phyloP scores from a whole-genome alignment of 306 rosid genomes.

The Abrus pulchellus region DNA sequence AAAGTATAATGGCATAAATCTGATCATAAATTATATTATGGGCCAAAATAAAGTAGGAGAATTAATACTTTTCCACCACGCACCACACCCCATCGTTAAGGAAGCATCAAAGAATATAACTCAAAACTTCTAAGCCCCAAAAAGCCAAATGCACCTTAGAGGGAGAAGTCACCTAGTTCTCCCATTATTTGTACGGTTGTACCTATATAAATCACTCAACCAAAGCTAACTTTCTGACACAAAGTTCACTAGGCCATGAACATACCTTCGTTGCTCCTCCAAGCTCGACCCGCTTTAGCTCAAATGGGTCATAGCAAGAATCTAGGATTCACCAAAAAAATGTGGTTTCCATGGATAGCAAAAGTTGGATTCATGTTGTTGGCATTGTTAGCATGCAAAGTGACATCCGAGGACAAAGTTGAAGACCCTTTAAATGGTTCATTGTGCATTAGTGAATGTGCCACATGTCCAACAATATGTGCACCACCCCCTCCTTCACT shows the following conservation, averaged over 20 bases:
- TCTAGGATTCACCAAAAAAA: slow-evolving; percentile 30
- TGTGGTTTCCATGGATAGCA: slow-evolving; percentile 49
- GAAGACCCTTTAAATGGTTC: slow-evolving; percentile 50
- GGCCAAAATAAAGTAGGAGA: slow-evolving; percentile 37
- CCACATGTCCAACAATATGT: slow-evolving; percentile 81
- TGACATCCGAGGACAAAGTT: slow-evolving; percentile 49
- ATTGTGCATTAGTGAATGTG: slow-evolving; percentile 77
- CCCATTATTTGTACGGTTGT: slow-evolving; percentile 31
- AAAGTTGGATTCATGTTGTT: slow-evolving; percentile 53
- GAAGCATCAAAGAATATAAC: slow-evolving; percentile 59
- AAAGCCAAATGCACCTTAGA: slow-evolving; percentile 47
- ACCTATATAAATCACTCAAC: slow-evolving; percentile 41
- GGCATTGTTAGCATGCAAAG: slow-evolving; percentile 41
- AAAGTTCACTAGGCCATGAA: slow-evolving; percentile 8
- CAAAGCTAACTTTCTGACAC: slow-evolving; percentile 24
- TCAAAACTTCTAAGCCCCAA: slow-evolving; percentile 45
- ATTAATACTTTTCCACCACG: slow-evolving; percentile 52
- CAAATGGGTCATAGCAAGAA: slow-evolving; percentile 52
- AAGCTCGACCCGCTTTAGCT: slow-evolving; percentile 35
- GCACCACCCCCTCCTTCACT: slow-evolving; percentile 72
- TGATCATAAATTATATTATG: neutral
- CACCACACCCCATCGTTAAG: slow-evolving; percentile 50
- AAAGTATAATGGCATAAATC: neutral
- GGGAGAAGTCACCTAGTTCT: slow-evolving; percentile 19
- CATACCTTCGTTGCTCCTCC: slow-evolving; percentile 27